Evolutionary conservation across 176 grass and related monocot species (phyloP).

Genomic region (Saccharum officinarum): DNA sequence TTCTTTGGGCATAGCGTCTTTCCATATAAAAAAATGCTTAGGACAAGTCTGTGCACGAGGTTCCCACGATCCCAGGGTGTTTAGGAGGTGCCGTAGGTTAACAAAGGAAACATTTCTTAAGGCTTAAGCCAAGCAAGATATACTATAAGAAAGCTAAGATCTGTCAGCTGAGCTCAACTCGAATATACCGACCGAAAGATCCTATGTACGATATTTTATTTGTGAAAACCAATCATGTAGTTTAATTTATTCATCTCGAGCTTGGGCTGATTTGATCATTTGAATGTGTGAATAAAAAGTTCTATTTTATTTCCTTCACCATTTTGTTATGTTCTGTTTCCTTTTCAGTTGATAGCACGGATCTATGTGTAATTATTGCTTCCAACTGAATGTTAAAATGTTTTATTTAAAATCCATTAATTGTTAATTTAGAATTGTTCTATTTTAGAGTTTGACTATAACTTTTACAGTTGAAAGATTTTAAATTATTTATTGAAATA

Average conservation of each 20-base stretch:
- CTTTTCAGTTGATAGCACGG: not conserved
- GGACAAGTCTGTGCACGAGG: slow-evolving; percentile 28
- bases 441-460: not conserved
- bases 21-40: slow-evolving; percentile 6
- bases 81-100: not conserved
- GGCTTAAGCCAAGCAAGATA: slow-evolving; percentile 34
- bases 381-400: not conserved
- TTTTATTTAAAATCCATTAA: too few species aligned
- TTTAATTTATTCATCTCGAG: not conserved
- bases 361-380: not conserved
- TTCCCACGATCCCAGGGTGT: slow-evolving; percentile 16
- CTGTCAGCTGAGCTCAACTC: slow-evolving; percentile 6
- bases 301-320: not conserved
- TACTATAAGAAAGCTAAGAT: not conserved
- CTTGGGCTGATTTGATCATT: not conserved
- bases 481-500: not conserved
- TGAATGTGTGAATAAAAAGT: not conserved
- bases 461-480: not conserved
- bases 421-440: not conserved
- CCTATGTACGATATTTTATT: not conserved
- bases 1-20: not conserved
- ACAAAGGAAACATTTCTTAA: slow-evolving; percentile 37
- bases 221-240: not conserved
- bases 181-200: not conserved
- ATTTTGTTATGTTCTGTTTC: not conserved